Conservation (phyloP, 164 flowering plant species). For the Buxus sempervirens region DNA sequence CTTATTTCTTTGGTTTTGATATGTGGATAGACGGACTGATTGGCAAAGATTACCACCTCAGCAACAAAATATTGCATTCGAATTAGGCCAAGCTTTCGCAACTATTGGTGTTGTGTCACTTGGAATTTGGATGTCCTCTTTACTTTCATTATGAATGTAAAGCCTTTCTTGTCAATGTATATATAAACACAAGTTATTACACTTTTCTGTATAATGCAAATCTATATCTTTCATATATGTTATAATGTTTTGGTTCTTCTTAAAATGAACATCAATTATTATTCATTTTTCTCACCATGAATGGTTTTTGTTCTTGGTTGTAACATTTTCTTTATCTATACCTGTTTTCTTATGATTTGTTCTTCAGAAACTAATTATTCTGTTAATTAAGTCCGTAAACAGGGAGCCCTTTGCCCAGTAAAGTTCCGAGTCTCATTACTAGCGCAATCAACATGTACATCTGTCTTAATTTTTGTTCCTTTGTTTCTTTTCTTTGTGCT, state of each 20-base stretch:
- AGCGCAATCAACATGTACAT: too few relatives aligned
- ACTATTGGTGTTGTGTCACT: constrained; percentile 72
- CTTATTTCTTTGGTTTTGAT: constrained; percentile 1
- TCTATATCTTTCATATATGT: constrained; percentile 15
- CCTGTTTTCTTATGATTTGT: neutral
- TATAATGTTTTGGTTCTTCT: neutral
- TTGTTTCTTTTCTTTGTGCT: too few relatives aligned
- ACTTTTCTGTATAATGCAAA: constrained; percentile 9
- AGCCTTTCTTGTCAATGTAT: constrained; percentile 21
- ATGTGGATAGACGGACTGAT: constrained; percentile 60
- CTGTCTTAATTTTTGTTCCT: too few relatives aligned
- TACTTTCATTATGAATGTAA: constrained; percentile 34
- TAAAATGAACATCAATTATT: neutral
- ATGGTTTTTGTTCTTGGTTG: neutral
- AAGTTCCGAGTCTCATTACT: too few relatives aligned
- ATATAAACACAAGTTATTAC: constrained; percentile 14
- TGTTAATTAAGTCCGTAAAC: too few relatives aligned
- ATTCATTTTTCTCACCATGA: neutral
- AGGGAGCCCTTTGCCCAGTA: too few relatives aligned
- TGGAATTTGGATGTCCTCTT: constrained; percentile 81
- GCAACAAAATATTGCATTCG: constrained; percentile 47
- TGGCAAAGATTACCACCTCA: constrained; percentile 67
- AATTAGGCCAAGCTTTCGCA: constrained; percentile 77
- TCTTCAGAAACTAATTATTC: neutral
- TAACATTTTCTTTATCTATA: neutral